Base-by-base conservation (phyloP, 257 asterid species). In the Lycium ferocissimum region DNA sequence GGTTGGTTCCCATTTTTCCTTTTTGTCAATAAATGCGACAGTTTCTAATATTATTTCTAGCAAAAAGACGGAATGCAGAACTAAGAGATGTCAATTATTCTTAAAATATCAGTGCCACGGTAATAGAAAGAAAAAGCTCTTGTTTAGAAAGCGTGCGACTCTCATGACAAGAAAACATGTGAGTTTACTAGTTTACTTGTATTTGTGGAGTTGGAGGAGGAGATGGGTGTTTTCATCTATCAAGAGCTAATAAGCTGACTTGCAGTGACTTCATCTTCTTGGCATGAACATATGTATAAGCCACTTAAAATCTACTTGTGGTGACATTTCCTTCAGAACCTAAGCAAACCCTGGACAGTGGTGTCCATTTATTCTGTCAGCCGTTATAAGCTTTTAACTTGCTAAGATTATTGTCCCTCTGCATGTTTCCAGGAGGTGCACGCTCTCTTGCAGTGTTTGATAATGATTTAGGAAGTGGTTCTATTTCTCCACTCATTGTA, bases 391-490 rank as follows among this genome's bases (percentile, higher is more conserved):
- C 63, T 53, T 53, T 78, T 51, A 76, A 33, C 82, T 78, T 53
- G 82, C 82, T 53, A 78, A 75, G 45, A 33, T 53, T 53, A 2
- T 76, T 76, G 85, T 22, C 49, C 81, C 67, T 69, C 73, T 35
- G 81, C n/a, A 45, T 8, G 80, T 80, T 84, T 89, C 69, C 89
- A 96, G 99, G 99, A 88, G 99, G 99, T 84, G 98, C 98, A 18
- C 91, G 91, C 65, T 92, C 98, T 66, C 95, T 97, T 49, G 88
- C 98, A 49, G 98, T 94, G 86, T 97, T 95, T 81, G 98, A 95
- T 84, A 95, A 93, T 73, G 97, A 97, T 90, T 89, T 97, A 82
- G 99, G 99, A 84, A 94, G 98, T 67, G 98, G 99, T 59, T 96
- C 98, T 40, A 89, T 96, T 71, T 96, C 99, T 73, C 98, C 98